These are phyloP conservation scores for Dianthus caryophyllus DNA, from an alignment of 148 eudicot genomes.

Conservation along the genomic window DNA sequence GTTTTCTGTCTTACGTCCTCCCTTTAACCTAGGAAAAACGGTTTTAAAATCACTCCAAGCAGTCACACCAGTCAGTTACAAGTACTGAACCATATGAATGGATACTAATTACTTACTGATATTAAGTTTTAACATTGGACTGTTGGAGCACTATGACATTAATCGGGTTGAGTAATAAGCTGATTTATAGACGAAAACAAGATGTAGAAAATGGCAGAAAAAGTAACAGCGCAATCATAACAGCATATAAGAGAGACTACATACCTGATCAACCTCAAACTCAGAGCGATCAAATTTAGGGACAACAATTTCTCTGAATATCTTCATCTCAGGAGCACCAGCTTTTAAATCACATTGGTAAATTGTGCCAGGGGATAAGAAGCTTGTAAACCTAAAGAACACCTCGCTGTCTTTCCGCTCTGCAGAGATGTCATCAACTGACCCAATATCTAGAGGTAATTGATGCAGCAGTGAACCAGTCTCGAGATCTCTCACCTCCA, in stretches of 20 bases:
- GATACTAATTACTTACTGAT: not conserved
- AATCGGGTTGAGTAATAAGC: not conserved
- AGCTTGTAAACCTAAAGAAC: constrained; percentile 76
- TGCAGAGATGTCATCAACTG: constrained; percentile 65
- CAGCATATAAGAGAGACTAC: not conserved
- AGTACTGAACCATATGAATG: not conserved
- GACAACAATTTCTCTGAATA: constrained; percentile 76
- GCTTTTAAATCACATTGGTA: constrained; percentile 60
- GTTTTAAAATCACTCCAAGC: not conserved
- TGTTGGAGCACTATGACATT: not conserved
- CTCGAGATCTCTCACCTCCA: constrained; percentile 76
- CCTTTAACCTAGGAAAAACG: not conserved
- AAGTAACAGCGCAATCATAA: not conserved
- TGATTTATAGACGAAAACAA: constrained; percentile 1
- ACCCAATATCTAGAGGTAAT: constrained; percentile 85
- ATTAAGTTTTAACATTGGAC: not conserved
- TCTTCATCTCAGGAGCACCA: constrained; percentile 53
- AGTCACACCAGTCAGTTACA: not conserved
- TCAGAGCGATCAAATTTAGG: constrained; percentile 78
- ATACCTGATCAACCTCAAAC: constrained; percentile 78
- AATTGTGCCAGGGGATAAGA: constrained; percentile 77
- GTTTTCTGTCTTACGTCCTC: not conserved
- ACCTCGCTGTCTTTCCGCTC: constrained; percentile 55
- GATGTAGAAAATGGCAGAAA: not conserved
- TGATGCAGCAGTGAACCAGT: constrained; percentile 59